Evolutionary conservation across 208 protist species (phyloP).

Genomic region (Leishmania guyanensis): DNA sequence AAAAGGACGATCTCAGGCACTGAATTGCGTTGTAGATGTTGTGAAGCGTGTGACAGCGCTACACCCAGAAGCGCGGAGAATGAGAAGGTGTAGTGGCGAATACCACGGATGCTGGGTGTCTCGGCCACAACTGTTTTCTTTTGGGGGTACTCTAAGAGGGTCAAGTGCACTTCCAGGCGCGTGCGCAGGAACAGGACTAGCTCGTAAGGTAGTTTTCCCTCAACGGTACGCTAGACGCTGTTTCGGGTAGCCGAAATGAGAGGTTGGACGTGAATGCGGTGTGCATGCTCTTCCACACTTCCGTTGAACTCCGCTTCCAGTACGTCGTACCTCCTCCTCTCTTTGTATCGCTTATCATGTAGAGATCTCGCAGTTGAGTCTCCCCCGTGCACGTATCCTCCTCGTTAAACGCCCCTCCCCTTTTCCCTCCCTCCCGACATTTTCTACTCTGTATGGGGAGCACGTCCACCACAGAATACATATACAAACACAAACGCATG

Average conservation of each 20-base stretch:
- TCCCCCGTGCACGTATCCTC: neutral
- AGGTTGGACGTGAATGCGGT: too few relatives aligned
- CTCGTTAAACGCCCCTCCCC: neutral
- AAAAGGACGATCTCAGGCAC: neutral
- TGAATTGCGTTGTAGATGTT: neutral
- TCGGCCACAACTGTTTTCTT: neutral
- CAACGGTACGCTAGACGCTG: neutral
- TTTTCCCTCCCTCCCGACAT: neutral
- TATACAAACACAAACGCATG: neutral
- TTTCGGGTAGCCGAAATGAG: neutral
- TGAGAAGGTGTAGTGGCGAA: neutral
- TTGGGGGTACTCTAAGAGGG: neutral
- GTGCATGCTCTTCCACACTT: too few relatives aligned
- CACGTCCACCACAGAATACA: neutral
- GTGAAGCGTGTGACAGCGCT: too few relatives aligned
- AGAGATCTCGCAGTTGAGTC: neutral
- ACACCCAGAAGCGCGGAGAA: neutral
- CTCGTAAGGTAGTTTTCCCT: neutral
- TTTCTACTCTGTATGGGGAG: neutral
- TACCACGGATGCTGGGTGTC: neutral
- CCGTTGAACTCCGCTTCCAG: neutral
- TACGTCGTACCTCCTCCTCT: neutral
- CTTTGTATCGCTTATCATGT: neutral
- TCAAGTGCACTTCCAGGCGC: neutral
- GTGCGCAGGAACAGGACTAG: neutral